phyloP scores from a whole-genome alignment of 2,329 filamentous ascomycete species.

The Fusarium incarnatum region DNA sequence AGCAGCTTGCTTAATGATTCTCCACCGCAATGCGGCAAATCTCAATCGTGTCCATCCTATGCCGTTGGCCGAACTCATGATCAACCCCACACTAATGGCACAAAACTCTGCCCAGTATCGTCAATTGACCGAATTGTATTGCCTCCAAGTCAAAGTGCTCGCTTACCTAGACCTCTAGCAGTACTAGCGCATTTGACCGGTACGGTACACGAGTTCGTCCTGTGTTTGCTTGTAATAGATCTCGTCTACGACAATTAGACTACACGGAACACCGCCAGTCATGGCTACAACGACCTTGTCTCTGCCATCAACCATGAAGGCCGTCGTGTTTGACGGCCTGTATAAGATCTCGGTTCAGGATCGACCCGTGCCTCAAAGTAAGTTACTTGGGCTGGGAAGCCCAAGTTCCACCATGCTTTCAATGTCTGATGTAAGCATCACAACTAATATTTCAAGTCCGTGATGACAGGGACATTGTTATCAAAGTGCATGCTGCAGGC shows the following conservation, averaged over 20 bases:
- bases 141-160: not conserved
- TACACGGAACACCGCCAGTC: not conserved
- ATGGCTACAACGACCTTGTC: constrained; percentile 44
- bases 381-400: constrained; percentile 2
- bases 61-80: constrained; percentile 34
- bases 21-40: constrained; percentile 24
- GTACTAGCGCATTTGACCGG: not conserved
- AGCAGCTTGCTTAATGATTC: constrained; percentile 3
- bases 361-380: constrained; percentile 77
- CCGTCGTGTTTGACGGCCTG: constrained; percentile 87
- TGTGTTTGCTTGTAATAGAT: not conserved
- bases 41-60: not conserved
- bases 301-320: constrained; percentile 76
- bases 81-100: constrained; percentile 26
- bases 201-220: not conserved
- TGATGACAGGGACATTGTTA: constrained; percentile 78
- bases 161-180: not conserved
- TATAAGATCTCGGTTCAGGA: constrained; percentile 81
- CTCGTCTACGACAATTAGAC: not conserved
- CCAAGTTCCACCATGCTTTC: not conserved
- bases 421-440: not conserved
- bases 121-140: not conserved
- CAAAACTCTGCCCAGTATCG: constrained; percentile 7
- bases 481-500: constrained; percentile 85
- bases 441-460: constrained; percentile 61